Evolutionary conservation across 441 rosid species (phyloP), one percentile per base, ranked within the genome.

Genomic region (Bocquillonia castaneifolia): DNA sequence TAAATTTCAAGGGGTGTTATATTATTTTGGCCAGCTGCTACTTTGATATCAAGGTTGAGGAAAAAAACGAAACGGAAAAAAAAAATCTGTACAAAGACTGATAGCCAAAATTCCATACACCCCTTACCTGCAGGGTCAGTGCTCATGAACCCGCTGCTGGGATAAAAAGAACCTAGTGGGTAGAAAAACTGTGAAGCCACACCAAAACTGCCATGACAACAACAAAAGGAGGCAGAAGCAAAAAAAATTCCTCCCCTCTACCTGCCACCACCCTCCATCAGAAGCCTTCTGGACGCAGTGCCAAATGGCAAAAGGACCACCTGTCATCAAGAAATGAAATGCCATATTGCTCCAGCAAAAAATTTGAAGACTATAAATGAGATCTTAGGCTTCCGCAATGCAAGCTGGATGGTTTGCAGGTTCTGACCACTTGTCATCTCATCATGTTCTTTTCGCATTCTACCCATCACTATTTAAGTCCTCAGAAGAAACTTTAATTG

Each of bases 401-500:
- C 31, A 63, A n/a, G 62, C 67, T 52, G 64, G 73, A 60, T 68
- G 64, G 63, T 50, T 55, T 55, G 72, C 61, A 62, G 53, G 44
- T 62, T 76, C 51, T 55, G 63, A 58, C 63, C 54, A 63, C 64
- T 66, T 34, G 25, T 73, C 68, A 61, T 54, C 66, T 63, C 65
- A 40, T 56, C 39, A 61, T 25, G 25, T n/a, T n/a, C 6, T 34
- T 65, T 60, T 55, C 42, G 44, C 64, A 22, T 63, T 58, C 72
- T 73, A 75, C 36, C 76, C 88, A 36, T 76, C 77, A 64, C 66
- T 75, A 74, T 71, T 70, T 17, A 69, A 61, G 65, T 83, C 82
- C 74, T 72, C 78, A 20, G 79, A 82, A 56, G 91, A 76, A 71
- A 79, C 88, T 79, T 78, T 88, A 20, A 87, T 78, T 9, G 97